Evolutionary conservation across 2,329 filamentous ascomycete genomes (phyloP).

Genomic region (Uncinocarpus reesii): DNA sequence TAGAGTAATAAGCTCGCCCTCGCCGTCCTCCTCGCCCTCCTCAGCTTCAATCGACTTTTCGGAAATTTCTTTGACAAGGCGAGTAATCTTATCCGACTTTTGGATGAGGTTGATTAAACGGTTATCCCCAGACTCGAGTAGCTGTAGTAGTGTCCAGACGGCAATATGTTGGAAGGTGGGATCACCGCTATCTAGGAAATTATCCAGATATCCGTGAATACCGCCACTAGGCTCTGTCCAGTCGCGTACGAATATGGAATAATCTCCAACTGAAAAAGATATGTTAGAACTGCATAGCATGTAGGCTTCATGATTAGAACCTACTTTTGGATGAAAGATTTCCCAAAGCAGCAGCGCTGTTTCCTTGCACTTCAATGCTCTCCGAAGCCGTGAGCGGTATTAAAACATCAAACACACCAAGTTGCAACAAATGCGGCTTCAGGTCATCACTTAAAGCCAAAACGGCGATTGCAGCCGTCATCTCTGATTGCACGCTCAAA

Average conservation of each 20-base stretch:
- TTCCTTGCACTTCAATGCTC: constrained; percentile 96
- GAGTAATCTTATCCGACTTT: constrained; percentile 80
- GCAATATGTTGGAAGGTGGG: constrained; percentile 98
- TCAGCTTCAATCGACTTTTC: constrained; percentile 82
- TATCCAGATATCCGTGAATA: constrained; percentile 86
- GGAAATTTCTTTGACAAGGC: constrained; percentile 83
- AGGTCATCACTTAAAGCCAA: constrained; percentile 90
- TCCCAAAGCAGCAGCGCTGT: constrained; percentile 88
- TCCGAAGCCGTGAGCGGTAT: constrained; percentile 91
- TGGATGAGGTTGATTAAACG: constrained; percentile 79
- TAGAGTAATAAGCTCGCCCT: constrained; percentile 84
- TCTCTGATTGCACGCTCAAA: constrained; percentile 91
- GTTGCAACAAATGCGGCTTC: constrained; percentile 77
- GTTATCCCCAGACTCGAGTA: constrained; percentile 90
- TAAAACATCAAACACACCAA: constrained; percentile 91
- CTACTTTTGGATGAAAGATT: constrained; percentile 95
- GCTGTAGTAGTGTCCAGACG: constrained; percentile 91
- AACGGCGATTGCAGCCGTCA: constrained; percentile 98
- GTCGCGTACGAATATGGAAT: constrained; percentile 87
- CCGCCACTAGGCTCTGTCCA: constrained; percentile 89
- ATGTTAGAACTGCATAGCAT: constrained; percentile 10
- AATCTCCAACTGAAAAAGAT: constrained; percentile 70
- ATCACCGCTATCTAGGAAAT: constrained; percentile 88
- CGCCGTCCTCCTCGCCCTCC: constrained; percentile 78
- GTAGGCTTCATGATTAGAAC: neutral